Evolutionary conservation across 2,329 filamentous ascomycete genomes (phyloP).

Genomic region (Sclerotinia spermophila): DNA sequence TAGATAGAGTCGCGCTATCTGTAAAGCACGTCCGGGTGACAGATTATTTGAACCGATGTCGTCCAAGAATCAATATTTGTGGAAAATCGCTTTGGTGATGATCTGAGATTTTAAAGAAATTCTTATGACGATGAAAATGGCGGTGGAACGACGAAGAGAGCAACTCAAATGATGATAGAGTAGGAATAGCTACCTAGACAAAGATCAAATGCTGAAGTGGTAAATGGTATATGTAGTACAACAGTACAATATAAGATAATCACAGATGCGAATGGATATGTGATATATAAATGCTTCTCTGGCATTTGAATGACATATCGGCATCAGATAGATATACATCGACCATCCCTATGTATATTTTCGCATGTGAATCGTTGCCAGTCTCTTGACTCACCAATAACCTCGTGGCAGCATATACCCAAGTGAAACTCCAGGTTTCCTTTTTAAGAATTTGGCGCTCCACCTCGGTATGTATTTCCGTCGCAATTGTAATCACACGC

Average conservation of each 20-base stretch:
- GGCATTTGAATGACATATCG: neutral
- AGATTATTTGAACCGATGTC: constrained; percentile 2
- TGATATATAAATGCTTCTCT: neutral
- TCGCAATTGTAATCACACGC: constrained; percentile 9
- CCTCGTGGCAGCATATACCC: constrained; percentile 20
- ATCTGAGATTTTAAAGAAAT: neutral
- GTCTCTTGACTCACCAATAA: constrained; percentile 17
- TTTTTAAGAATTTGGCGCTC: neutral
- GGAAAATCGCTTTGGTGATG: neutral
- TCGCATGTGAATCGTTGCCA: constrained; percentile 7
- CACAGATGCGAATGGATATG: neutral
- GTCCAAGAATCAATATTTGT: neutral
- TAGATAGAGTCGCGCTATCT: neutral
- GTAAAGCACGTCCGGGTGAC: neutral
- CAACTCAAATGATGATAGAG: neutral
- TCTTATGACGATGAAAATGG: neutral
- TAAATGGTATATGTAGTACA: too few relatives aligned
- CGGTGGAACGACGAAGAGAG: neutral
- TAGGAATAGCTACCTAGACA: neutral
- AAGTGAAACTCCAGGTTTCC: constrained; percentile 21
- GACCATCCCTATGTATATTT: neutral
- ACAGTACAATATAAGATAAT: neutral
- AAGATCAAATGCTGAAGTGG: neutral
- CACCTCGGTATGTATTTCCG: constrained; percentile 5
- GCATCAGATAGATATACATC: neutral